Conservation (phyloP, 202 grass and related monocot genomes). For the Dendrocalamus latiflorus region DNA sequence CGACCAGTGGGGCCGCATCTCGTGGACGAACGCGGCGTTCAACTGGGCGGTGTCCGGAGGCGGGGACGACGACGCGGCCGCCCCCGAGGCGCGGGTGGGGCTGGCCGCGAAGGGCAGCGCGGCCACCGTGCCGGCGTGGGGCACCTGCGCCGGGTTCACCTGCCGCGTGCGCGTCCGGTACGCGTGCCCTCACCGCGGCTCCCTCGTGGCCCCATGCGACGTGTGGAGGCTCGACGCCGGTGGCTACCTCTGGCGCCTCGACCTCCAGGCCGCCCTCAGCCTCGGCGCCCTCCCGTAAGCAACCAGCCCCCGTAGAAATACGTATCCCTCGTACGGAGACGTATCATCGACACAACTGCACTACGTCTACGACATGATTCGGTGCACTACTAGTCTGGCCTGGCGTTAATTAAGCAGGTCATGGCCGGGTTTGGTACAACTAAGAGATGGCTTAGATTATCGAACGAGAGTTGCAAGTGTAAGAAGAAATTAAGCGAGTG, state of each 20-base stretch:
- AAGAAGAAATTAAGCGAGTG: background rate
- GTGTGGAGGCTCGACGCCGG: constrained; percentile 66
- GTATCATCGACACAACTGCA: background rate
- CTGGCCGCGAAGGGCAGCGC: constrained; percentile 28
- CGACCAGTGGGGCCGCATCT: constrained; percentile 66
- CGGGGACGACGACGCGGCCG: background rate
- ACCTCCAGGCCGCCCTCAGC: constrained; percentile 70
- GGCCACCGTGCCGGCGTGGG: constrained; percentile 44
- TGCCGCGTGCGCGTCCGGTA: constrained; percentile 43
- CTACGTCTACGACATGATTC: background rate
- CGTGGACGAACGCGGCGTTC: constrained; percentile 59
- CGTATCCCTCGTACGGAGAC: background rate
- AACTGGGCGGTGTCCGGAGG: constrained; percentile 9
- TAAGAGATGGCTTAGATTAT: constrained; percentile 9
- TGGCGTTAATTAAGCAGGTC: background rate
- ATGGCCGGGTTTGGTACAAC: background rate
- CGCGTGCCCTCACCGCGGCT: background rate
- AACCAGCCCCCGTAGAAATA: background rate
- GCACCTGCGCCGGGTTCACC: constrained; percentile 50
- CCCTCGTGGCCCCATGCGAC: constrained; percentile 79
- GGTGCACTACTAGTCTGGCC: background rate
- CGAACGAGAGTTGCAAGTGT: background rate
- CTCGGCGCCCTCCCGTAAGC: background rate
- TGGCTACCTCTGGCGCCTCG: constrained; percentile 73
- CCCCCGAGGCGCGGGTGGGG: constrained; percentile 11